These are phyloP conservation scores for Podochytrium sp. DNA, from an alignment of 192 early-diverging fungal species.

Conservation along the genomic window DNA sequence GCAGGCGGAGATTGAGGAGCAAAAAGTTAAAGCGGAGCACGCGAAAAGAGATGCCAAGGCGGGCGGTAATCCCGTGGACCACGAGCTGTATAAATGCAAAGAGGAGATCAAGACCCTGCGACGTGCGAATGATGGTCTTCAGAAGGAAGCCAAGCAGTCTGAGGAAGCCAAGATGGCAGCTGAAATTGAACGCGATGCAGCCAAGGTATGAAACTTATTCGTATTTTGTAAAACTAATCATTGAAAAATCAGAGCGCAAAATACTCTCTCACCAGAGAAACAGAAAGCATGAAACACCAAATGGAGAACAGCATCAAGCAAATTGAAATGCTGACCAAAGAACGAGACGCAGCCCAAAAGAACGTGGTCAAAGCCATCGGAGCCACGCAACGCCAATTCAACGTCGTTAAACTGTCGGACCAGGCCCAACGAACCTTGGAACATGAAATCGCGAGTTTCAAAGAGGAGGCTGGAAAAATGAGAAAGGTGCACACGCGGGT, in stretches of 20 bases:
- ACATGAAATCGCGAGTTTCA: conserved; percentile 61
- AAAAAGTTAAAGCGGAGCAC: conserved; percentile 24
- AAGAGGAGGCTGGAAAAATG: conserved; percentile 66
- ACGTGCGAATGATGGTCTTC: conserved; percentile 39
- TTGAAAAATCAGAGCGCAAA: conserved; percentile 39
- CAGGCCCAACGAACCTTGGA: conserved; percentile 62
- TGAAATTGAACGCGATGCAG: conserved; percentile 52
- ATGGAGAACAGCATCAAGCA: conserved; percentile 42
- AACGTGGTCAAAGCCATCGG: conserved; percentile 61
- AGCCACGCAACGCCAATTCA: conserved; percentile 57
- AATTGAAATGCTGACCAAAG: conserved; percentile 49
- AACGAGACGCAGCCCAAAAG: conserved; percentile 61
- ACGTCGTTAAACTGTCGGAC: conserved; percentile 57
- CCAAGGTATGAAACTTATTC: conserved; percentile 33
- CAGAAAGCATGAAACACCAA: conserved; percentile 46
- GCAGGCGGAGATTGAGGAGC: conserved; percentile 56
- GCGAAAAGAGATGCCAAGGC: conserved; percentile 42
- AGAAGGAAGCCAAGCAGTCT: conserved; percentile 48
- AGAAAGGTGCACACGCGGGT: conserved; percentile 46
- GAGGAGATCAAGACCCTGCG: conserved; percentile 45
- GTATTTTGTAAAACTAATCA: conserved; percentile 7
- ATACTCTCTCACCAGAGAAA: conserved; percentile 43
- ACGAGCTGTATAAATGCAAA: conserved; percentile 41
- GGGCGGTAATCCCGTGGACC: conserved; percentile 46
- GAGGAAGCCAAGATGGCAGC: conserved; percentile 53